Evolutionary conservation across 805 yeast genomes (phyloP).

Genomic region (Lachancea sp.): DNA sequence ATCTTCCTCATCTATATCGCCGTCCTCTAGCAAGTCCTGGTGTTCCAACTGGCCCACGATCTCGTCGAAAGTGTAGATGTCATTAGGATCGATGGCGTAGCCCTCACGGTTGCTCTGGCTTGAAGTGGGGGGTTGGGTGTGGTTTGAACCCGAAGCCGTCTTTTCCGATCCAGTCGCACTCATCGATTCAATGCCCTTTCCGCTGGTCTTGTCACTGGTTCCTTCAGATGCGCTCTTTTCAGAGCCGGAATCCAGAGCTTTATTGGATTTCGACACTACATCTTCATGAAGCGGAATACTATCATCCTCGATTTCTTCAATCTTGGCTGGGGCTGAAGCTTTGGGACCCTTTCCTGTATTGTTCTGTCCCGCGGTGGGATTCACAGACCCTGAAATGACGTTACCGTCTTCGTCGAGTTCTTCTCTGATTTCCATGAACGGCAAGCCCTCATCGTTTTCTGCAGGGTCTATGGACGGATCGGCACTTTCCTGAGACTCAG

Average conservation of each 20-base stretch:
- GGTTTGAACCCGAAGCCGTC: too few relatives aligned
- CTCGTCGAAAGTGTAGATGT: slow-evolving; percentile 31
- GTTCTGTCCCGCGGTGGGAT: slow-evolving; percentile 1
- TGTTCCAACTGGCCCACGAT: slow-evolving; percentile 29
- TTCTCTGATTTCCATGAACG: slow-evolving; percentile 78
- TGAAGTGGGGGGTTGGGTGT: background rate
- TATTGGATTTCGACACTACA: background rate
- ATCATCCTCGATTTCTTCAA: slow-evolving; percentile 3
- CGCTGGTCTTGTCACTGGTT: too few relatives aligned
- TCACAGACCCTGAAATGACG: slow-evolving; percentile 33
- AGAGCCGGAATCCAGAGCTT: background rate
- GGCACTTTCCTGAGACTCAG: background rate
- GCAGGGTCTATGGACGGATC: slow-evolving; percentile 5
- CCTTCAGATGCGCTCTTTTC: background rate
- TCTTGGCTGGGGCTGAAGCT: background rate
- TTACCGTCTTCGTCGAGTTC: slow-evolving; percentile 81
- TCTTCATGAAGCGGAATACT: background rate
- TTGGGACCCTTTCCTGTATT: background rate
- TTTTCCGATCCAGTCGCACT: too few relatives aligned
- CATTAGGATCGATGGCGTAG: slow-evolving; percentile 17
- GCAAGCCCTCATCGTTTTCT: slow-evolving; percentile 44
- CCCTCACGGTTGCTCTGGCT: slow-evolving; percentile 3
- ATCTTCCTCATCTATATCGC: slow-evolving; percentile 16
- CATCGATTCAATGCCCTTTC: too few relatives aligned
- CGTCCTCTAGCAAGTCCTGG: slow-evolving; percentile 26